phyloP scores from a whole-genome alignment of 176 grass and related monocot species.

The Calamus simplicifolius region DNA sequence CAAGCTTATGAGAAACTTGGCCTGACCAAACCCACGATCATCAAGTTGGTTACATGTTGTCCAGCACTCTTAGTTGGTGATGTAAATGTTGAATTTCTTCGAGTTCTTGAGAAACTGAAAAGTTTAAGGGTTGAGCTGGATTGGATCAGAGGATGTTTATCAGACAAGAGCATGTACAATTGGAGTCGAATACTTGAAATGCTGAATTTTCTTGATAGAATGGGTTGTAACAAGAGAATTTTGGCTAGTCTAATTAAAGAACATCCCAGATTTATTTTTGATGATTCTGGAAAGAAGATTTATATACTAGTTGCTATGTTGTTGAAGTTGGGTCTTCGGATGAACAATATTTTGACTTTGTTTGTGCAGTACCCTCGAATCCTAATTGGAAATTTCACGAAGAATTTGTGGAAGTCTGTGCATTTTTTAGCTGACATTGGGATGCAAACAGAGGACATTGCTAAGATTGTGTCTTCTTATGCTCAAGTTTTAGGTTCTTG shows the following conservation, averaged over 20 bases:
- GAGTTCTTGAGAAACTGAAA: slow-evolving; percentile 37
- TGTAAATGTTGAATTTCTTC: slow-evolving; percentile 31
- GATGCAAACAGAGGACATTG: slow-evolving; percentile 22
- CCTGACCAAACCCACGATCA: slow-evolving; percentile 28
- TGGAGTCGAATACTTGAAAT: slow-evolving; percentile 41
- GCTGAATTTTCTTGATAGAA: slow-evolving; percentile 38
- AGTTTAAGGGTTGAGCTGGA: slow-evolving; percentile 31
- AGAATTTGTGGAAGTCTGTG: slow-evolving; percentile 32
- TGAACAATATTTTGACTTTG: slow-evolving; percentile 25
- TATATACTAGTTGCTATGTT: slow-evolving; percentile 41
- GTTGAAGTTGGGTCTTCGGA: slow-evolving; percentile 41
- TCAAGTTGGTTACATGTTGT: slow-evolving; percentile 42
- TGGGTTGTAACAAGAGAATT: slow-evolving; percentile 25
- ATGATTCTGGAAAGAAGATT: slow-evolving; percentile 48
- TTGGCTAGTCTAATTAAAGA: slow-evolving; percentile 39
- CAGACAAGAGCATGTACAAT: slow-evolving; percentile 34
- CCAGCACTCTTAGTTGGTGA: slow-evolving; percentile 33
- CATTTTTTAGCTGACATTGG: slow-evolving; percentile 27
- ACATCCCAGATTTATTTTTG: slow-evolving; percentile 45
- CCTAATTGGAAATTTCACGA: slow-evolving; percentile 28
- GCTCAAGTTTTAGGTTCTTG: slow-evolving; percentile 39
- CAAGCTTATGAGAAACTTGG: slow-evolving; percentile 39
- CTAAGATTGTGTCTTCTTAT: slow-evolving; percentile 19
- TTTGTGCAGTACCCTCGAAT: slow-evolving; percentile 34
- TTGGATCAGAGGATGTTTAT: slow-evolving; percentile 40